Percentiles rank a stretch among this genome's conserved stretches.
These are phyloP conservation scores for Boeremia exigua DNA, from an alignment of 2,329 filamentous ascomycete genomes.

Conservation along the genomic window DNA sequence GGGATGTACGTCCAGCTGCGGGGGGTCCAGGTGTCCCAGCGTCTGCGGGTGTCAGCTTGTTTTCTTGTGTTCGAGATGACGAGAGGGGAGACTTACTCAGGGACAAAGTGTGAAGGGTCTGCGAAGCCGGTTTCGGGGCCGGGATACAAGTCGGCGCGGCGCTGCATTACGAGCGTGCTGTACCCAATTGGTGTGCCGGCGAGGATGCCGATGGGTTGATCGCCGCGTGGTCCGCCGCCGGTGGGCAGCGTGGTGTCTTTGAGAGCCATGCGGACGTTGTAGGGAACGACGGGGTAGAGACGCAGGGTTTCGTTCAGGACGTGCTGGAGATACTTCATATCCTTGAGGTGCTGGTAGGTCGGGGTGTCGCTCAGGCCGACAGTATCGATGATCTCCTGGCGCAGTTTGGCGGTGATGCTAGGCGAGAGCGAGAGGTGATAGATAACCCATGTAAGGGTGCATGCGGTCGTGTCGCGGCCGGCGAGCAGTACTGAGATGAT, in stretches of 20 bases:
- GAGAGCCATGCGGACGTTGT: constrained; percentile 56
- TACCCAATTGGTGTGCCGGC: constrained; percentile 55
- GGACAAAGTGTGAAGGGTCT: constrained; percentile 51
- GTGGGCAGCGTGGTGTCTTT: constrained; percentile 56
- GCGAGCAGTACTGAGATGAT: constrained; percentile 76
- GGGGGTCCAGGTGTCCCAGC: constrained; percentile 58
- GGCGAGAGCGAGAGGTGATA: constrained; percentile 82
- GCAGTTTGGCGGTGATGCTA: constrained; percentile 69
- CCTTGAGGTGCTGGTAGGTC: constrained; percentile 82
- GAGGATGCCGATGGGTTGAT: constrained; percentile 52
- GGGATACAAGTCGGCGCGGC: constrained; percentile 57
- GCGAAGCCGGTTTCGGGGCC: constrained; percentile 47
- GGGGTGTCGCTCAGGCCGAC: constrained; percentile 67
- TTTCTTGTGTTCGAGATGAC: background rate
- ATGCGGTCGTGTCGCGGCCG: constrained; percentile 85
- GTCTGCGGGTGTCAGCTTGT: constrained; percentile 3
- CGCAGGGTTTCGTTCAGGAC: constrained; percentile 50
- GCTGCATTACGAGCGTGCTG: constrained; percentile 57
- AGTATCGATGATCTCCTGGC: constrained; percentile 71
- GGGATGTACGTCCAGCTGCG: constrained; percentile 58
- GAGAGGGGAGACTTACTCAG: constrained; percentile 42
- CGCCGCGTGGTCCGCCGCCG: constrained; percentile 56
- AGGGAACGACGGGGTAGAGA: constrained; percentile 58
- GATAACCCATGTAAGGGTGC: constrained; percentile 78
- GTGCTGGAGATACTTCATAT: constrained; percentile 74